Percentiles rank a stretch among this genome's conserved stretches.
Evolutionary conservation across 2,329 filamentous ascomycete species (phyloP).

Genomic region (Exophiala sp.): DNA sequence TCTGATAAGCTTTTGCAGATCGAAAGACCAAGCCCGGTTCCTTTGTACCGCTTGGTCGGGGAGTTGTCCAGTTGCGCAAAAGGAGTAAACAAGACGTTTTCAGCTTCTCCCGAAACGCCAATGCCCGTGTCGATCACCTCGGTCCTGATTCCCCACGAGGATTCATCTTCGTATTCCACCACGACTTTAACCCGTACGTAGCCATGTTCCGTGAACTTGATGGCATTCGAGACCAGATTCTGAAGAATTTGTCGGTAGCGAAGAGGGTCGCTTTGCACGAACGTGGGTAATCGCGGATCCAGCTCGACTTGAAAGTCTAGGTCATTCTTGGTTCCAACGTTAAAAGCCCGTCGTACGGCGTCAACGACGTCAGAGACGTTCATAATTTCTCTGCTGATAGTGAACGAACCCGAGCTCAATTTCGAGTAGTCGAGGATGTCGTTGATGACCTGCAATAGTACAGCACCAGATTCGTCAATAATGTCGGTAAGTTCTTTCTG

Average conservation of each 20-base stretch:
- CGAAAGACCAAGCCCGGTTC: slow-evolving; percentile 55
- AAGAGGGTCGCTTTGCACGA: slow-evolving; percentile 55
- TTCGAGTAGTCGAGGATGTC: slow-evolving; percentile 67
- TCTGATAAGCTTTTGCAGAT: slow-evolving; percentile 57
- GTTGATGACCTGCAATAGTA: slow-evolving; percentile 61
- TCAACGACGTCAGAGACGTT: slow-evolving; percentile 19
- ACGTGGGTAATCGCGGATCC: slow-evolving; percentile 44
- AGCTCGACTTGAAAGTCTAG: slow-evolving; percentile 36
- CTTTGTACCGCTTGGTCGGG: slow-evolving; percentile 52
- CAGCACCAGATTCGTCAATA: slow-evolving; percentile 57
- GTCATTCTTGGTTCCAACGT: slow-evolving; percentile 14
- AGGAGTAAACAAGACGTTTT: slow-evolving; percentile 52
- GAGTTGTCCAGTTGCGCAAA: slow-evolving; percentile 56
- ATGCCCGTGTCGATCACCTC: slow-evolving; percentile 54
- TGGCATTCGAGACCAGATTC: slow-evolving; percentile 59
- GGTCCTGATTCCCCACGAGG: slow-evolving; percentile 40
- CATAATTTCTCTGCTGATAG: slow-evolving; percentile 38
- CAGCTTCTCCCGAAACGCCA: slow-evolving; percentile 47
- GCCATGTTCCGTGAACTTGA: slow-evolving; percentile 60
- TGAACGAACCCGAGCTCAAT: slow-evolving; percentile 52
- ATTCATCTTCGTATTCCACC: slow-evolving; percentile 25
- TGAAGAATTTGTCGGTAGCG: slow-evolving; percentile 62
- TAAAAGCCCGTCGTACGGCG: slow-evolving; percentile 18
- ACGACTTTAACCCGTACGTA: slow-evolving; percentile 43
- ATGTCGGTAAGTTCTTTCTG: slow-evolving; percentile 57